Base-by-base conservation (phyloP, 257 asterid species). In the Solanum gandarillasii region DNA sequence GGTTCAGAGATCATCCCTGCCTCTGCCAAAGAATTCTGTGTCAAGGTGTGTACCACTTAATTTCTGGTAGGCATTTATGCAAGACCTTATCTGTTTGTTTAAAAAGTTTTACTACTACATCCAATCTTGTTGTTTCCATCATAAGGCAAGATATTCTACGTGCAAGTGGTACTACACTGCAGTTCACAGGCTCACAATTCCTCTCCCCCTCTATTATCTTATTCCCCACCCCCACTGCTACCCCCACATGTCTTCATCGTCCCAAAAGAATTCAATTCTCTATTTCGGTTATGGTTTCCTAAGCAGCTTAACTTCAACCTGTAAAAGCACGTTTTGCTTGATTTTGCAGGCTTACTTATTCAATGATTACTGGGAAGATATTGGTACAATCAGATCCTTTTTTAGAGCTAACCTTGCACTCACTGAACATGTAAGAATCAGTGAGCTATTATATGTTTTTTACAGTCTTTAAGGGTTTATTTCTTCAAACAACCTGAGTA, bases 1-100 rank as follows among this genome's bases (percentile, higher is more conserved):
- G 99, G 98, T 73, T 97, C 99, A 88, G 99, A 97, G 90, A 97
- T 95, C 25, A 97, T 97, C 88, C 99, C 99, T 32, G 99, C 99
- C 87, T 95, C 98, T 34, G 96, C 95, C 86, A 93, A 86, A 90
- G 99, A 97, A 88, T 95, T 90, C 91, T 82, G 78, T 89, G 65
- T 92, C 41, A 92, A 96, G 98, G 99, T 95, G 76, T 86, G 70
- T 70, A 13, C 60, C 23, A 35, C 31, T 86, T 85, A 75, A 83
- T 72, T 65, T 29, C 85, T 14, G 48, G 35, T 85, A 29, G 4
- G 18, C 29, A 29, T n/a, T 18, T 79, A 55, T 41, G 23, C 39
- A 46, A 16, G 58, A 12, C 36, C 21, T 58, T 58, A 23, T 62
- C 65, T 70, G 38, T 71, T 86, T 35, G 74, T 10, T 41, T 35